phyloP scores from a whole-genome alignment of 768 basidiomycete genomes.

The Rhodotorula paludigena region DNA sequence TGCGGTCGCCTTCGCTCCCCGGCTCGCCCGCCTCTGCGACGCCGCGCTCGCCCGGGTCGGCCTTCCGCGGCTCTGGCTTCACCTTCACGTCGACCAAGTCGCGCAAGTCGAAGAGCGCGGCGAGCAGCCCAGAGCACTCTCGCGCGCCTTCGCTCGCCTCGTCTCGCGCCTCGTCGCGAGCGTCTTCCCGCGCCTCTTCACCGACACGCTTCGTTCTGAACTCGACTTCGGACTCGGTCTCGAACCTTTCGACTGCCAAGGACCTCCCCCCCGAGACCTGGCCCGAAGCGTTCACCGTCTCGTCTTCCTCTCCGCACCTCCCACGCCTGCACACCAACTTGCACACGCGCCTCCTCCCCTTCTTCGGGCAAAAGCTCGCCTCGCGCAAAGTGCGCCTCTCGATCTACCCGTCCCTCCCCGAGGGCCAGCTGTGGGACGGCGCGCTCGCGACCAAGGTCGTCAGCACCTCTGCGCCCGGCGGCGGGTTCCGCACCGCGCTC shows the following conservation, averaged over 20 bases:
- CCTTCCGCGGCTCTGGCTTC: background rate
- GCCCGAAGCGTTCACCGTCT: constrained; percentile 26
- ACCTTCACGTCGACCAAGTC: background rate
- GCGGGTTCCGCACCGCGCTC: constrained; percentile 14
- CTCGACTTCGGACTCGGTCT: background rate
- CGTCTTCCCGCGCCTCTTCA: constrained; percentile 1
- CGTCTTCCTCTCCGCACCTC: background rate
- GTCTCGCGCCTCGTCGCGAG: constrained; percentile 17
- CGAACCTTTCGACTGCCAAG: background rate
- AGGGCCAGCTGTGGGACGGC: constrained; percentile 27
- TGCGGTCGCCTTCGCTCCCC: constrained; percentile 18
- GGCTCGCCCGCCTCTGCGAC: background rate
- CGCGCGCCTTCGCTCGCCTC: constrained; percentile 12
- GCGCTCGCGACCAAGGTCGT: constrained; percentile 26
- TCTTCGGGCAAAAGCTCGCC: constrained; percentile 43
- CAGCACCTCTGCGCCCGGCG: constrained; percentile 16
- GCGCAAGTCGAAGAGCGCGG: background rate
- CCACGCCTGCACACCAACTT: constrained; percentile 42
- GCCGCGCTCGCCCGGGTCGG: background rate
- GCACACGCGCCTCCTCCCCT: constrained; percentile 42
- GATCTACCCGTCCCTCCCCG: constrained; percentile 29
- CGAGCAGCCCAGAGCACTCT: constrained; percentile 1
- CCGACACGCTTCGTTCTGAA: background rate
- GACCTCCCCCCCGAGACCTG: constrained; percentile 11
- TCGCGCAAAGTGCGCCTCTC: constrained; percentile 39